These are phyloP conservation scores for Arthonia radiata DNA, from an alignment of 495 filamentous ascomycete species.

Conservation along the genomic window DNA sequence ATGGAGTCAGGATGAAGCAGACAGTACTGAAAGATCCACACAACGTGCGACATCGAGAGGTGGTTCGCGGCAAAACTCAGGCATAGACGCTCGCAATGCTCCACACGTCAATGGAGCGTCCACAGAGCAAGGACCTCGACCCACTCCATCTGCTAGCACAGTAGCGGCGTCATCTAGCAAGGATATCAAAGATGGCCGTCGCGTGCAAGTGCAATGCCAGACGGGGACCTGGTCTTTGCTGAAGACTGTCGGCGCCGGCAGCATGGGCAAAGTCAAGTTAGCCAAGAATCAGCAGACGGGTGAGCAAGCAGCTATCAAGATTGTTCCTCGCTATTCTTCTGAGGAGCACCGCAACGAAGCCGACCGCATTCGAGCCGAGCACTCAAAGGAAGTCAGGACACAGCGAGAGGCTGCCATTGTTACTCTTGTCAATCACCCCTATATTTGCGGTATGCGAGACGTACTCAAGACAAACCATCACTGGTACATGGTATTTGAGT, in stretches of 20 bases:
- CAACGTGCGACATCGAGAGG: too few relatives aligned
- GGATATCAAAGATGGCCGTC: too few relatives aligned
- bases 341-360: slow-evolving; percentile 62
- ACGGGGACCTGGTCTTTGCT: slow-evolving; percentile 80
- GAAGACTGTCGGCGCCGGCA: slow-evolving; percentile 92
- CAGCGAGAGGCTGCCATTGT: slow-evolving; percentile 94
- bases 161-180: too few relatives aligned
- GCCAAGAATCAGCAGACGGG: slow-evolving; percentile 57
- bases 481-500: slow-evolving; percentile 99
- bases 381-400: slow-evolving; percentile 90
- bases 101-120: too few relatives aligned
- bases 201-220: too few relatives aligned
- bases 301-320: slow-evolving; percentile 89
- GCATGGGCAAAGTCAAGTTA: slow-evolving; percentile 90
- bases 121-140: too few relatives aligned
- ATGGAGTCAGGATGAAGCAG: too few relatives aligned
- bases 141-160: too few relatives aligned
- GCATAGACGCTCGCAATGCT: too few relatives aligned
- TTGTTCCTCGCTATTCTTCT: slow-evolving; percentile 72
- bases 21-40: too few relatives aligned
- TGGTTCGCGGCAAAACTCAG: too few relatives aligned
- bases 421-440: slow-evolving; percentile 79
- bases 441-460: slow-evolving; percentile 92
- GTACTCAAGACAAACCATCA: slow-evolving; percentile 89
- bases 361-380: slow-evolving; percentile 69